A percentile compares a stretch with the other conserved stretches of the same genome.
Conservation (phyloP, 2,329 filamentous ascomycete genomes). For the Verticillium nubilum region DNA sequence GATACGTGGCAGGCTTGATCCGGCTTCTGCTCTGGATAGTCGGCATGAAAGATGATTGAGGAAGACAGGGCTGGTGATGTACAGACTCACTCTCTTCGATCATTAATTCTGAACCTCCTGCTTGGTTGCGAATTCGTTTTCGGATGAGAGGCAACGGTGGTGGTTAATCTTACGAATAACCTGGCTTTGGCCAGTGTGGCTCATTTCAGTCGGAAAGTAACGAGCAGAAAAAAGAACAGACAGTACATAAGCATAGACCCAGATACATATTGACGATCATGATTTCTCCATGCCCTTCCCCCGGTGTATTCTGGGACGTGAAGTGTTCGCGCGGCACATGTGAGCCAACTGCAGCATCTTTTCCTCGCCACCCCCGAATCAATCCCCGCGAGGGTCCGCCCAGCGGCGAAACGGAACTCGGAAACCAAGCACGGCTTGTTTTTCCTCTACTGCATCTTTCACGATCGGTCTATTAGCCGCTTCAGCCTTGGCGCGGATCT, state of each 20-base stretch:
- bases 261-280: background rate
- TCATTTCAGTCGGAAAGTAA: background rate
- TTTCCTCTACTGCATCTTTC: no score
- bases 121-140: background rate
- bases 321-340: no score
- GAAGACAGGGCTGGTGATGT: background rate
- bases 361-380: no score
- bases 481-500: no score
- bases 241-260: background rate
- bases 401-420: no score
- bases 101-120: background rate
- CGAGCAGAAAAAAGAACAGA: background rate
- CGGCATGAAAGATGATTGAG: background rate
- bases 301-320: no score
- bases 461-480: no score
- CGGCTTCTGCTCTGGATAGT: background rate
- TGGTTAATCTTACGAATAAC: background rate
- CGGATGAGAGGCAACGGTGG: background rate
- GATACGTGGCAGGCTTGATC: constrained; percentile 26
- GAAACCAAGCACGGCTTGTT: no score
- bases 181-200: background rate
- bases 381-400: no score
- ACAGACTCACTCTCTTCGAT: background rate
- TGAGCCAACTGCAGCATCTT: no score
- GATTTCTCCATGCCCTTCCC: background rate